Percentiles rank a stretch among this genome's conserved stretches.
These are phyloP conservation scores for Nematodospora anomalae DNA, from an alignment of 1,139 yeast species.

Conservation along the genomic window DNA sequence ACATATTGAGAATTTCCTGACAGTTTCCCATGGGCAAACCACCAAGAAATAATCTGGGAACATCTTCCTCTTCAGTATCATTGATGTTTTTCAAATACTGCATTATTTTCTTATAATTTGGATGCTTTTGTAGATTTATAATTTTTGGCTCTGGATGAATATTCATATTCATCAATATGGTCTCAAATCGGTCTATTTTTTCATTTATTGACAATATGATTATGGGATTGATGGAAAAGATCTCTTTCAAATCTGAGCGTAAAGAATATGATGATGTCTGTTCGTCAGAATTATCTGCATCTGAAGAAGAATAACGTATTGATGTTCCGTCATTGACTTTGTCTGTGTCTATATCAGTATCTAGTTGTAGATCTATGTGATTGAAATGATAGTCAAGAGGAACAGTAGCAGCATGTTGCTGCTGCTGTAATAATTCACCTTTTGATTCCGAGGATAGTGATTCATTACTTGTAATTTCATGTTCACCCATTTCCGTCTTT, in stretches of 20 bases:
- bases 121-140: constrained; percentile 33
- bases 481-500: constrained; percentile 1
- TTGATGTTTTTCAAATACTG: constrained; percentile 24
- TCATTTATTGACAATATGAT: constrained; percentile 21
- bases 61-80: constrained; percentile 18
- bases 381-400: neutral
- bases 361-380: neutral
- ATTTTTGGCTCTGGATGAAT: constrained; percentile 36
- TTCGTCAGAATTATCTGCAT: neutral
- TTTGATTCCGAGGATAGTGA: constrained; percentile 3
- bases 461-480: constrained; percentile 1
- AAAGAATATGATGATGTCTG: constrained; percentile 19
- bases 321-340: neutral
- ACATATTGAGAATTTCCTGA: constrained; percentile 24
- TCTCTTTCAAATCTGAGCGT: constrained; percentile 29
- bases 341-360: neutral
- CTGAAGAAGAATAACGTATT: neutral
- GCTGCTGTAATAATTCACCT: constrained; percentile 6
- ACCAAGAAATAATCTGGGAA: constrained; percentile 35
- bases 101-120: constrained; percentile 26
- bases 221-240: constrained; percentile 29
- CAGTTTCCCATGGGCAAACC: constrained; percentile 33
- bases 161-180: constrained; percentile 23
- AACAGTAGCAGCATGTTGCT: neutral
- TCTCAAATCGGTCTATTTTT: constrained; percentile 18